Evolutionary conservation across 345 rosid genomes (phyloP), one percentile per base, ranked within the genome.

Genomic region (Luvunga scandens): DNA sequence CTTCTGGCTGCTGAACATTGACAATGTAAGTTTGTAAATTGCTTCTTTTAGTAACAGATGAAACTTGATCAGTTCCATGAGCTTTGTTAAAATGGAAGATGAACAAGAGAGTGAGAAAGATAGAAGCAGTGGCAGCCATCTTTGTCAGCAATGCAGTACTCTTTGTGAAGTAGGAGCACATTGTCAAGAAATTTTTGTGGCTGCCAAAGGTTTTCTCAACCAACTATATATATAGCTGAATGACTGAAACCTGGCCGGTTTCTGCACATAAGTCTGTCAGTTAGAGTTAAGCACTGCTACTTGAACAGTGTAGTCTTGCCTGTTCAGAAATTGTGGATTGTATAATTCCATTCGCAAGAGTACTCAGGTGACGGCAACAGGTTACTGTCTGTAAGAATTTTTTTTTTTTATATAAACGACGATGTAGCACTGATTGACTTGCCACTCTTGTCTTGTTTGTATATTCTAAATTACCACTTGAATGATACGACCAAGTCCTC

Each of bases 21-120:
- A 85, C 81, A 73, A 85, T 86, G 82, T 88, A 86, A 56, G 86
- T 88, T n/a, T 72, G 38, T 22, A 78, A 57, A n/a, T n/a, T 42
- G 66, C 60, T 59, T 16, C 69, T n/a, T 22, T 56, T 60, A 33
- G 56, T 65, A 18, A 42, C 14, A 8, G 55, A 61, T 27, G 57
- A 30, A 39, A 45, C 69, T 75, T 53, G 22, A 53, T 75, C 72
- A 5, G 48, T 66, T 53, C 50, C 63, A 6, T 75, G 50, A 53
- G 25, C 78, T 50, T 50, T 53, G 7, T 33, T 16, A n/a, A 53
- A 25, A n/a, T 66, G 78, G 30, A 75, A 65, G 60, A 24, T 66
- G 72, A 53, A 48, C 33, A 66, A 9, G 50, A 75, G 50, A 53
- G 19, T 53, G 53, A 67, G 72, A 8, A 66, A n/a, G 13, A 75